Evolutionary conservation across 2,329 filamentous ascomycete species (phyloP), one percentile per base, ranked within the genome.

Genomic region (Fusarium sp.): DNA sequence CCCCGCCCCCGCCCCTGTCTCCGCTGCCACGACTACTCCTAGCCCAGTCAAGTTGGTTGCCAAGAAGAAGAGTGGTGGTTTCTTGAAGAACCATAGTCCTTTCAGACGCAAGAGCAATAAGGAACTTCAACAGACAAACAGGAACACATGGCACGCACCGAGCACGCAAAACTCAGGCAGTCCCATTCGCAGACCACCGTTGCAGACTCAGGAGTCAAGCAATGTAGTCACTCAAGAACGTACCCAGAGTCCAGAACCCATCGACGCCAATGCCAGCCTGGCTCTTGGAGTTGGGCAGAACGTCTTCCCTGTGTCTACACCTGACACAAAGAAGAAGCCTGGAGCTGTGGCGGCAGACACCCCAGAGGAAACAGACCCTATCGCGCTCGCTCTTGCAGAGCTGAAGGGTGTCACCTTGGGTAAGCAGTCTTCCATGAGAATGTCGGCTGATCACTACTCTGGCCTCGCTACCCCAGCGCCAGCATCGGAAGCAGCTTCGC

Each of bases 251-350:
- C 93, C 93, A 5, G 93, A 96, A 52, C 91, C 92, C 2, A 94
- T 96, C 36, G 96, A 97, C 75, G 94, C 95, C 56, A 90, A 96
- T 65, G 94, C 95, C 37, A 97, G 91, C 76, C 90, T 98, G 72
- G 95, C 97, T 63, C 85, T 99, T 27, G 97, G 97, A 73, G 88
- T 99, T 54, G 96, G 96, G 10, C 93, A 96, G 73, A 99, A 99
- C 73, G 93, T 99, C 13, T 97, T 99, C 74, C 90, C 97, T 57
- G 95, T 99, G 11, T 91, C 92, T 14, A 91, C 91, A 11, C 90
- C 93, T 0, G 92, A 95, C 61, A 86, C 84, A 67, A 85, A 84
- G 66, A 74, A 76, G 20, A 68, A 72, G 29, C 66, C 69, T 20
- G 72, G 72, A 10, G 68, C 70, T 35, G 55, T 70, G 18, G 45